Percentiles rank a stretch among this genome's conserved stretches.
These are phyloP conservation scores for Gentiana dahurica DNA, from an alignment of 257 asterid species.

Conservation along the genomic window DNA sequence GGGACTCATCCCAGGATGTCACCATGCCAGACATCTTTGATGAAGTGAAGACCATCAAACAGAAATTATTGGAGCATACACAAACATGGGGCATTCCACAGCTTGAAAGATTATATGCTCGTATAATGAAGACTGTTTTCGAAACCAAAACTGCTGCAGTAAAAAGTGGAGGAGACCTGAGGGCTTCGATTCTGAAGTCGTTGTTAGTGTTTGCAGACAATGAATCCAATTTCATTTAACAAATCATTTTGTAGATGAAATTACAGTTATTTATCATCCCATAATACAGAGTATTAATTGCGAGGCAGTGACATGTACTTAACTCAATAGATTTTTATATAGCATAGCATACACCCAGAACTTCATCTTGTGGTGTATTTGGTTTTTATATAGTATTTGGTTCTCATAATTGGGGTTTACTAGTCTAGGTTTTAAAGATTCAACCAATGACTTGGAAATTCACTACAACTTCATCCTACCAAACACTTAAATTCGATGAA, in stretches of 20 bases:
- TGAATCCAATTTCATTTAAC: slow-evolving; percentile 33
- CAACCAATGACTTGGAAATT: too few relatives aligned
- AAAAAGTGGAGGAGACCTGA: slow-evolving; percentile 33
- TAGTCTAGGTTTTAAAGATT: too few relatives aligned
- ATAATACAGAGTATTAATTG: too few relatives aligned
- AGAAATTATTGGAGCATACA: slow-evolving; percentile 43
- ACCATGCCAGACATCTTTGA: slow-evolving; percentile 41
- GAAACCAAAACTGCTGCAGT: slow-evolving; percentile 41
- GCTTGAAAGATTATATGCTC: slow-evolving; percentile 74
- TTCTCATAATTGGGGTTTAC: too few relatives aligned
- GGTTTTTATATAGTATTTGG: too few relatives aligned
- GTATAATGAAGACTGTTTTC: slow-evolving; percentile 59
- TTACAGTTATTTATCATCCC: too few relatives aligned
- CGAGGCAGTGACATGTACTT: too few relatives aligned
- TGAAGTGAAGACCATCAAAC: slow-evolving; percentile 46
- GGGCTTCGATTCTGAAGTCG: slow-evolving; percentile 65
- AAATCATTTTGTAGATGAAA: slow-evolving; percentile 12
- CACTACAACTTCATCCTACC: too few relatives aligned
- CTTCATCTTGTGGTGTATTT: too few relatives aligned
- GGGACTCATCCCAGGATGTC: slow-evolving; percentile 22
- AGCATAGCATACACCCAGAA: too few relatives aligned
- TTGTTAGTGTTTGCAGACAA: slow-evolving; percentile 57
- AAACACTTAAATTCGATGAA: too few relatives aligned
- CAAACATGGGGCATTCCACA: slow-evolving; percentile 54
- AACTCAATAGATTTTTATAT: too few relatives aligned